Conservation (phyloP, 2,329 filamentous ascomycete genomes). For the Ascocoryne sarcoides region DNA sequence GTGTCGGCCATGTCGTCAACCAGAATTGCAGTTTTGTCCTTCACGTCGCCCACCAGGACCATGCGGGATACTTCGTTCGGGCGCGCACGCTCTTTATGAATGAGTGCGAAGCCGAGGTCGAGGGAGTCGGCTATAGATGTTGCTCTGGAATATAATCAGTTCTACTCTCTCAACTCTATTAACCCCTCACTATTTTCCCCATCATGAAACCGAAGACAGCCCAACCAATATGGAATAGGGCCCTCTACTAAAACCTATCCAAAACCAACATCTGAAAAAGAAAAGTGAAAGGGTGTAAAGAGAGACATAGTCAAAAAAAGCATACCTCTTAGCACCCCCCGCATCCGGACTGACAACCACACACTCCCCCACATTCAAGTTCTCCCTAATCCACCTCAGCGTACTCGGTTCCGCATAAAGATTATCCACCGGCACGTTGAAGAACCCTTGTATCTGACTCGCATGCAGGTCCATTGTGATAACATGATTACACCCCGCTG, state of each 20-base stretch:
- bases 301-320: too few relatives aligned
- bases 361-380: constrained; percentile 71
- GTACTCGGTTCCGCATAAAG: constrained; percentile 92
- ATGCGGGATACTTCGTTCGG: constrained; percentile 86
- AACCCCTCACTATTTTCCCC: too few relatives aligned
- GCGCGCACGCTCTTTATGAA: constrained; percentile 92
- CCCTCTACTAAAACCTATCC: too few relatives aligned
- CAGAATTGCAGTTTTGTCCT: constrained; percentile 85
- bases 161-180: too few relatives aligned
- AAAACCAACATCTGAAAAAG: too few relatives aligned
- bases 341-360: constrained; percentile 95
- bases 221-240: too few relatives aligned
- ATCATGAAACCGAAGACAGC: too few relatives aligned
- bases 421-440: constrained; percentile 70
- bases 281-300: too few relatives aligned
- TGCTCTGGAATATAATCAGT: constrained; percentile 42
- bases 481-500: constrained; percentile 83
- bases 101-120: constrained; percentile 84
- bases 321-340: constrained; percentile 79
- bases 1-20: constrained; percentile 98
- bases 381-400: constrained; percentile 82
- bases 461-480: constrained; percentile 97
- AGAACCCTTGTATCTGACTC: constrained; percentile 91
- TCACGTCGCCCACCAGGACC: constrained; percentile 92
- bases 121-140: constrained; percentile 89